Evolutionary conservation across 441 rosid genomes (phyloP), one percentile per base, ranked within the genome.

Genomic region (Macaranga tanarius): DNA sequence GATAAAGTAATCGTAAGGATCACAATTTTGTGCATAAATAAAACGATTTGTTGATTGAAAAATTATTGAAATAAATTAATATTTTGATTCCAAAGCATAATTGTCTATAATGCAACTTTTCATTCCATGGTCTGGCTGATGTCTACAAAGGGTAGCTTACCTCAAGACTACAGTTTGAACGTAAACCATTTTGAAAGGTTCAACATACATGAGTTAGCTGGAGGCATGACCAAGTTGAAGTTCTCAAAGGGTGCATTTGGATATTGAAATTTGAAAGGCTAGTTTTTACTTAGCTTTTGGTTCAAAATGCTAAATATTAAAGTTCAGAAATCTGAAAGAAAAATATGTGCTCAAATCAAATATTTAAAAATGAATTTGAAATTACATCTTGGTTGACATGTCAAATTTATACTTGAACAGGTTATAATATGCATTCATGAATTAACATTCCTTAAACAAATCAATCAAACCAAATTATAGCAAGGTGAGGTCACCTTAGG

Each of bases 1-100:
- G 52, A 73, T 5, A 73, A 19, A 67, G 59, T 10, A 67, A 20
- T 15, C 13, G 38, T 65, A 25, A 67, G 62, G 22, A 62, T 25
- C 4, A 40, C 22, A 8, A 26, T 22, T 47, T 65, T 45, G 10
- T 65, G 25, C 20, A 48, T 48, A 60, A 71, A 48, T 48, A 40
- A 13, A 62, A 62, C 40, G 16, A 1, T 40, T 10, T 4, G 45
- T 38, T 22, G 15, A 12, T 20, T 34, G 9, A 52, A 50, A 25
- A 23, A 34, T 15, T 51, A 26, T 42, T 10, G 26, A 73, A 58
- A 40, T 42, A 1, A 20, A 67, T 47, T 23, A 56, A 47, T 62
- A 25, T 2, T 69, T 17, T 20, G 45, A 42, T 44, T 57, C 20
- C 10, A n/a, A 60, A 42, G 54, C 25, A 23, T 54, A 25, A 19